Evolutionary conservation across 331 rosid species (phyloP).

Genomic region (Erythrophleum ivorense): DNA sequence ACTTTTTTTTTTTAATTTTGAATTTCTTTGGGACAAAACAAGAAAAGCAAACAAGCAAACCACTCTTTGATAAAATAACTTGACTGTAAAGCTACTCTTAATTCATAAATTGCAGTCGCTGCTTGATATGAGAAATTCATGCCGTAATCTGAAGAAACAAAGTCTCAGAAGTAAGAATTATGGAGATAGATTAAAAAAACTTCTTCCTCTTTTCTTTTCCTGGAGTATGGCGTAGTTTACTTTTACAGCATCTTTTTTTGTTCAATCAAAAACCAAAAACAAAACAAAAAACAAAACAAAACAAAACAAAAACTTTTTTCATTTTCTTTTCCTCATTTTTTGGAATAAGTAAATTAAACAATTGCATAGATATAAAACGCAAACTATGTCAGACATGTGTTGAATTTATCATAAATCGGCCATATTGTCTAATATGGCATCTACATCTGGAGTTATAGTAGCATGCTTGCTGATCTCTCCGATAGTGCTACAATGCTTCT

Average conservation of each 20-base stretch:
- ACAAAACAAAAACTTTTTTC: background rate
- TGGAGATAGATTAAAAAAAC: background rate
- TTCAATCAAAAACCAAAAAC: background rate
- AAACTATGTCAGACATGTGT: conserved; percentile 19
- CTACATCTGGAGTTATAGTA: conserved; percentile 69
- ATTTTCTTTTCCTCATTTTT: background rate
- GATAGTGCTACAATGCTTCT: conserved; percentile 64
- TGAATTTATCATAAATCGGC: conserved; percentile 51
- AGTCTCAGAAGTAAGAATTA: background rate
- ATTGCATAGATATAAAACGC: background rate
- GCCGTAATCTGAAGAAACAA: background rate
- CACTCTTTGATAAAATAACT: background rate
- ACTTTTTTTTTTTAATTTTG: background rate
- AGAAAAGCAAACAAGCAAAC: background rate
- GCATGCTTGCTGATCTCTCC: conserved; percentile 75
- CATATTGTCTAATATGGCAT: conserved; percentile 53
- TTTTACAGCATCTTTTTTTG: background rate
- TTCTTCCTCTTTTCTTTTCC: background rate
- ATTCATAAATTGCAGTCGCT: background rate
- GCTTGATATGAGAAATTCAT: background rate
- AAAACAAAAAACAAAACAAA: background rate
- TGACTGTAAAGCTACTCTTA: background rate
- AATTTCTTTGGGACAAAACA: background rate
- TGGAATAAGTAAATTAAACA: background rate
- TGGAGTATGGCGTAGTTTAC: background rate